These are phyloP conservation scores for Coniferiporia sulphurascens DNA, from an alignment of 1,284 basidiomycete species.

Conservation along the genomic window DNA sequence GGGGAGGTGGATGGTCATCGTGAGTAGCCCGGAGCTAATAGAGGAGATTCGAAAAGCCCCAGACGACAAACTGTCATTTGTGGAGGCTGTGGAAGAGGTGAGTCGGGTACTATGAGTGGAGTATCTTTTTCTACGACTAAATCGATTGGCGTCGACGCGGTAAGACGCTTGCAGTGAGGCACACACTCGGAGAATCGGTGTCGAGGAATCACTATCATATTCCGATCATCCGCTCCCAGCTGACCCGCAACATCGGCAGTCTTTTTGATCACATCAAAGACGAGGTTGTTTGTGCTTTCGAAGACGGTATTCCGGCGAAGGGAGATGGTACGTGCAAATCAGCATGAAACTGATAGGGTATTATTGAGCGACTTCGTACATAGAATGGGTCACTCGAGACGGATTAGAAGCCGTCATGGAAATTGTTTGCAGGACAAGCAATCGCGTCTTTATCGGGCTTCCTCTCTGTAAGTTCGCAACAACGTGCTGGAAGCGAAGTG, in stretches of 20 bases:
- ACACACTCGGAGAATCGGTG: slow-evolving; percentile 12
- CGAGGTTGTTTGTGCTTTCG: slow-evolving; percentile 20
- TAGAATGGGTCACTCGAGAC: slow-evolving; percentile 30
- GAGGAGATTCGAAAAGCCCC: slow-evolving; percentile 32
- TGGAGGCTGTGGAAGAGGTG: slow-evolving; percentile 27
- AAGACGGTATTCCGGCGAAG: slow-evolving; percentile 15
- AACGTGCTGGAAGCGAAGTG: not conserved
- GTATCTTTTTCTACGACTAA: not conserved
- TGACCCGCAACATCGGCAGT: slow-evolving; percentile 19
- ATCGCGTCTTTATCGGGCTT: slow-evolving; percentile 36
- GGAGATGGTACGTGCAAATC: slow-evolving; percentile 10
- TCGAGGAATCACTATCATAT: no score
- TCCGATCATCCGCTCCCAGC: slow-evolving; percentile 18
- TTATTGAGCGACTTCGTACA: not conserved
- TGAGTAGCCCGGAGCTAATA: slow-evolving; percentile 29
- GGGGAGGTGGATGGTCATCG: slow-evolving; percentile 30
- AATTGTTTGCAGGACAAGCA: slow-evolving; percentile 31
- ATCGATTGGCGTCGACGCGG: not conserved
- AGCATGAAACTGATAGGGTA: not conserved
- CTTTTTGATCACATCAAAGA: slow-evolving; percentile 21
- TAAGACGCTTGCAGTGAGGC: slow-evolving; percentile 4
- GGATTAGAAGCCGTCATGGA: slow-evolving; percentile 20
- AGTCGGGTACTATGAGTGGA: no score
- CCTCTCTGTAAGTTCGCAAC: slow-evolving; percentile 31
- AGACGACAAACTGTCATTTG: slow-evolving; percentile 31